Base-by-base conservation (phyloP, 371 early-diverging fungal genomes). In the Entomophthora muscae region DNA sequence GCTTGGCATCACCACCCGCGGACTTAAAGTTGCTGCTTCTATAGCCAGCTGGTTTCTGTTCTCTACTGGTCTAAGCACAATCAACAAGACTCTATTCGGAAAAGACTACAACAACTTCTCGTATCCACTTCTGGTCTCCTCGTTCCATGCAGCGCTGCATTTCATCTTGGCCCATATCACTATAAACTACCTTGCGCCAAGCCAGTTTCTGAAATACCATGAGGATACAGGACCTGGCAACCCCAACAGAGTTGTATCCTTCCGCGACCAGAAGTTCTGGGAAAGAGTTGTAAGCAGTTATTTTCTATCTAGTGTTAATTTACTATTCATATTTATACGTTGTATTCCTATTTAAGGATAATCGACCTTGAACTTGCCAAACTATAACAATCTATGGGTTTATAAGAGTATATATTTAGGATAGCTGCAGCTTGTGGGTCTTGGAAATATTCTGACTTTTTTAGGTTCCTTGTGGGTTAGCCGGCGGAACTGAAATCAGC, bases 81-180 rank as follows among this genome's bases (percentile, higher is more conserved):
- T 61, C 31, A 61, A 61, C 61, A 61, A 61, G 24, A 21, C n/a
- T 3, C 26, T 61, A n/a, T 61, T 61, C 22, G 61, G 61, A 28
- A 42, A 31, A 12, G 31, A 23, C 21, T 61, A 61, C 26, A 61
- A 61, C 26, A 24, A 61, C 27, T 61, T 61, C 26, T 32, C 31
- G 13, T 61, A 28, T 24, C 61, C 61, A 10, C 42, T 61, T n/a
- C 27, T 61, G 30, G 32, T 42, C 3, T 61, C 61, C 12, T 61
- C 61, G 2, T 28, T 61, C 26, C 61, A 61, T 24, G 30, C 61
- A 26, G 22, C 26, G 7, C 42, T 61, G 10, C 61, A 61, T 42
- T 61, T 61, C 42, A 5, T 61, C 7, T 51, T 61, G 26, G 32
- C 61, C 2, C 42, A 61, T 61, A 21, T 33, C 3, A 24, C 22